Evolutionary conservation across 805 yeast genomes (phyloP), one percentile per base, ranked within the genome.

Genomic region (Metschnikowia cerradonensis): DNA sequence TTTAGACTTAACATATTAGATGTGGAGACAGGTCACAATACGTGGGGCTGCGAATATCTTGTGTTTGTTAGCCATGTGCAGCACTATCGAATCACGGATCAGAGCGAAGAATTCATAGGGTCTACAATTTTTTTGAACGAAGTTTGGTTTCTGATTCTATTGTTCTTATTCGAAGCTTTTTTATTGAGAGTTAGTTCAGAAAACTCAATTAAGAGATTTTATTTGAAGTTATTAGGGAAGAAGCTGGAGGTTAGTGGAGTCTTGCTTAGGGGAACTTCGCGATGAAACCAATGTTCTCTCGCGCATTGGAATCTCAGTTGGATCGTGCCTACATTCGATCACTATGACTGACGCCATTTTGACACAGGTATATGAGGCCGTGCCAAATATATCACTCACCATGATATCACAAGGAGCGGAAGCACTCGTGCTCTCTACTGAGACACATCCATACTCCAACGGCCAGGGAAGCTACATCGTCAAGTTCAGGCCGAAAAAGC

Each of bases 381-480:
- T 85, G 20, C 76, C 79, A 1, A 71, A 77, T 39, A 71, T 84
- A 6, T 80, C 83, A 0, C 62, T 86, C 4, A 60, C 66, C 1
- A 71, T 80, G 30, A 71, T 90, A 2, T 87, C 95, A 0, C 97
- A 90, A 62, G 97, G 97, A 23, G 97, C 97, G 1, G 97, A 90
- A 65, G 96, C 96, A 0, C 75, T 89, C 10, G 90, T 89, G 2
- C 88, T 87, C 65, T 64, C 72, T 11, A 77, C 92, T 0, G 52
- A 65, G 1, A 63, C 63, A 2, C 96, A 90, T 65, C 96, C 96
- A 23, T 90, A 86, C 62, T 36, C 17, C 34, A 41, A 34, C 13
- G 22, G 45, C 10, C 34, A 50, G 35, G 30, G 57, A 1, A 51
- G 53, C 4, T 86, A 75, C 64, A 83, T 92, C 35, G 75, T 90